Conservation (phyloP, 768 basidiomycete genomes). For the Trametes meyenii region DNA sequence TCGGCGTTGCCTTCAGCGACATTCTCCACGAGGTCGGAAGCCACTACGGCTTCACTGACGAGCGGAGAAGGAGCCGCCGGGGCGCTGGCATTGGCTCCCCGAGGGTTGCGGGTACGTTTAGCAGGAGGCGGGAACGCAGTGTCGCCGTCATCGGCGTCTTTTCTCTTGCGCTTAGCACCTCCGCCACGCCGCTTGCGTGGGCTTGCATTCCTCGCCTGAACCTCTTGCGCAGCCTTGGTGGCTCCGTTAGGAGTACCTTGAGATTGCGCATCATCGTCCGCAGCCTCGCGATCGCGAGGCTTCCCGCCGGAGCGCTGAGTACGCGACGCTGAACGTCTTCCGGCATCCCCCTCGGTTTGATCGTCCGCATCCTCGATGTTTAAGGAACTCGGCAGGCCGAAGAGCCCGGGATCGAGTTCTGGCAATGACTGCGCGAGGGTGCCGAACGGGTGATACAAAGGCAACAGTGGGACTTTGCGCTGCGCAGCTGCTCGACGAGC, state of each 20-base stretch:
- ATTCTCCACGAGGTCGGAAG: conserved; percentile 37
- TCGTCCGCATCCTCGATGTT: conserved; percentile 35
- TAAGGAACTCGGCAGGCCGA: conserved; percentile 55
- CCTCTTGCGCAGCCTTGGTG: conserved; percentile 36
- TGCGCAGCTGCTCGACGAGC: conserved; percentile 5
- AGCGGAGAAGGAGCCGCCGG: conserved; percentile 29
- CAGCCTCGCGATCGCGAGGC: conserved; percentile 44
- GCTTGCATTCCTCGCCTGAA: conserved; percentile 34
- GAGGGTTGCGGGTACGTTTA: conserved; percentile 60
- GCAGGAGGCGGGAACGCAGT: conserved; percentile 65
- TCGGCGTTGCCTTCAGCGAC: conserved; percentile 28
- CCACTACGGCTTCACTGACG: conserved; percentile 41
- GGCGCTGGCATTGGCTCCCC: conserved; percentile 38
- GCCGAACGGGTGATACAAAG: conserved; percentile 71
- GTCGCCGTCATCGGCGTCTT: conserved; percentile 63
- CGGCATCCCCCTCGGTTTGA: conserved; percentile 42
- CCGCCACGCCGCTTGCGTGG: conserved; percentile 55
- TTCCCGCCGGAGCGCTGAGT: conserved; percentile 52
- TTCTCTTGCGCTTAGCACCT: conserved; percentile 57
- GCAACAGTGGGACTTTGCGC: conserved; percentile 38
- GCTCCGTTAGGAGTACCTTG: conserved; percentile 31
- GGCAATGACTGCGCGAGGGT: conserved; percentile 66
- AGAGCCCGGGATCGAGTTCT: conserved; percentile 56
- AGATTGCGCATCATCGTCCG: conserved; percentile 36
- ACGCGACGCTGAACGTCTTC: conserved; percentile 47